phyloP scores from a whole-genome alignment of 148 eudicot species.

The Rhododendron mucronatum region DNA sequence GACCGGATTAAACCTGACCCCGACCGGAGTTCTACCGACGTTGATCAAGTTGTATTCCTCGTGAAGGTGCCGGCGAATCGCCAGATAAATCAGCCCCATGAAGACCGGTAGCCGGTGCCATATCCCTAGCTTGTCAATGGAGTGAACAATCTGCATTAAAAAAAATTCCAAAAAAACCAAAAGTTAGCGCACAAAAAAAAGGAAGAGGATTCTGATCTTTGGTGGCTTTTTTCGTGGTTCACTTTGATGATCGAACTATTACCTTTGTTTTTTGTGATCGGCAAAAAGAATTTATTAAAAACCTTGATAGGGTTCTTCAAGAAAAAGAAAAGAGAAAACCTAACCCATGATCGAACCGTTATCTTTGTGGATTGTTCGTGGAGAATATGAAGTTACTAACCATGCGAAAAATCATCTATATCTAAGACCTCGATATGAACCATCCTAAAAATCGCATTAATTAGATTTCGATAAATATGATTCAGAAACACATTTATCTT shows the following conservation, averaged over 20 bases:
- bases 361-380: not conserved
- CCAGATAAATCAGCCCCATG: conserved; percentile 32
- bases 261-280: no score
- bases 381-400: not conserved
- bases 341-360: no score
- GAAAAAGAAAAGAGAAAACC: no score
- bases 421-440: not conserved
- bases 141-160: conserved; percentile 29
- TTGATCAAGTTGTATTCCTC: conserved; percentile 31
- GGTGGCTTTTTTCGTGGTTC: not conserved
- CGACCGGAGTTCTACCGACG: conserved; percentile 26
- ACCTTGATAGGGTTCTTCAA: no score
- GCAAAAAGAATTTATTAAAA: no score
- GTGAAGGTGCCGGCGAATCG: conserved; percentile 31
- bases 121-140: conserved; percentile 20
- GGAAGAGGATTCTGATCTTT: not conserved
- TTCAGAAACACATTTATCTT: no score
- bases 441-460: not conserved
- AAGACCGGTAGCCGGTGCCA: conserved; percentile 40
- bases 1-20: conserved; percentile 16
- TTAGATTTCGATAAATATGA: no score
- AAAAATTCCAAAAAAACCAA: not conserved
- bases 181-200: not conserved
- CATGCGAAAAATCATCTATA: not conserved
- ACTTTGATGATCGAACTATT: not conserved